Base-by-base conservation (phyloP, 2,329 filamentous ascomycete species). In the Lasiodiplodia hormozganensis region DNA sequence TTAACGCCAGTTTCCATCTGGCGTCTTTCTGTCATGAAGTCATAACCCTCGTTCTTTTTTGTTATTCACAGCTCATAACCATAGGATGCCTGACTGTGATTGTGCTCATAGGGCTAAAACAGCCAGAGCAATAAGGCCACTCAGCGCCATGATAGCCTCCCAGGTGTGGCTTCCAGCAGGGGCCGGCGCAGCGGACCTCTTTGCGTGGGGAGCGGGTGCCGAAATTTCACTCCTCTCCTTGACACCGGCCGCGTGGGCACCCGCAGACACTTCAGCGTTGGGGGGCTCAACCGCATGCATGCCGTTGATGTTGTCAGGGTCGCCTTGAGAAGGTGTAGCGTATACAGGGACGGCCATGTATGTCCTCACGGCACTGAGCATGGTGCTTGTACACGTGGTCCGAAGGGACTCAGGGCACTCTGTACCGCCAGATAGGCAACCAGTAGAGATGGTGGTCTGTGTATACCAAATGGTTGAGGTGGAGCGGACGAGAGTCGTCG, bases 1-100 rank as follows among this genome's bases (percentile, higher is more conserved):
- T 34, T n/a, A 40, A 51, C 40, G 18, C 40, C 58, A 8, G n/a
- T 11, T 23, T 8, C 43, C 21, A 11, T 11, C 21, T 8, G 58
- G 47, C 58, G 43, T 62, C 58, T 62, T 21, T 62, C 12, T 51
- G 21, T 62, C 58, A n/a, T 62, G 23, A 62, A 47, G 43, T 23
- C 38, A 28, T 62, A 28, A 28, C 23, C 21, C 34, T 31, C 52
- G 25, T 56, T 58, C 21, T 23, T 8, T 25, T 60, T 60, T 47
- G 4, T 60, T 28, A 36, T 36, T 28, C 57, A 34, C 25, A 51
- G 28, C 25, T 16, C 43, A 2, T 23, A n/a, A 21, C 16, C 43
- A 47, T 11, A 47, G 12, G n/a, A 47, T n/a, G 43, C 43, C 8
- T 47, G 43, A 47, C n/a, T 47, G 31, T 23, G 34, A 38, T 56